Evolutionary conservation across 768 basidiomycete genomes (phyloP).

Genomic region (Lanmaoa rubissima): DNA sequence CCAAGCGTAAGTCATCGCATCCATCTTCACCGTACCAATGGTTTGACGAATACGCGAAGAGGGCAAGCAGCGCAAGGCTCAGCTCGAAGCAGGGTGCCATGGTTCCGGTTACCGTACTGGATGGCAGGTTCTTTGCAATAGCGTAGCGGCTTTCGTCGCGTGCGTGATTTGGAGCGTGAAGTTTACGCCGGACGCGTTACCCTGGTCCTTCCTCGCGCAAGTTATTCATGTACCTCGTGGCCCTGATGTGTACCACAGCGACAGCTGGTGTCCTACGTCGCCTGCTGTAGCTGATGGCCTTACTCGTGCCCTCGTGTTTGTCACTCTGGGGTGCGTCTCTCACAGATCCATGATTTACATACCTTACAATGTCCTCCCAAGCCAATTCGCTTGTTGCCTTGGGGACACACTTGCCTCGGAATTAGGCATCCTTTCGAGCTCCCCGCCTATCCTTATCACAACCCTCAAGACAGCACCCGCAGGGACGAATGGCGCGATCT

Average conservation of each 20-base stretch:
- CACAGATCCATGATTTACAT: not conserved
- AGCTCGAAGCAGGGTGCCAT: slow-evolving; percentile 76
- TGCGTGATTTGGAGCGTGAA: slow-evolving; percentile 61
- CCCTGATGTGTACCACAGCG: slow-evolving; percentile 35
- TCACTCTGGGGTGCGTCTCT: slow-evolving; percentile 57
- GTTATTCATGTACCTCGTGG: slow-evolving; percentile 13
- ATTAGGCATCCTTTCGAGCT: slow-evolving; percentile 78
- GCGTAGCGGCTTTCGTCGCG: slow-evolving; percentile 59
- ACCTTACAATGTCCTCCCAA: slow-evolving; percentile 27
- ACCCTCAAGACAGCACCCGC: slow-evolving; percentile 73
- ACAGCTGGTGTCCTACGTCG: slow-evolving; percentile 64
- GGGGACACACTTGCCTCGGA: slow-evolving; percentile 95
- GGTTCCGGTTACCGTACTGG: slow-evolving; percentile 72
- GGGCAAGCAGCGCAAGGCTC: slow-evolving; percentile 71
- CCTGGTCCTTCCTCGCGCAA: slow-evolving; percentile 34
- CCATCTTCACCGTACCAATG: not conserved
- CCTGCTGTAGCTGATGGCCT: slow-evolving; percentile 42
- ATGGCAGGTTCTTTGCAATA: slow-evolving; percentile 84
- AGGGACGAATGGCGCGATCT: slow-evolving; percentile 90
- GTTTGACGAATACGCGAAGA: slow-evolving; percentile 38
- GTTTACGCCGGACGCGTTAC: slow-evolving; percentile 45
- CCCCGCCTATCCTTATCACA: slow-evolving; percentile 74
- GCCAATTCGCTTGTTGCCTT: slow-evolving; percentile 85
- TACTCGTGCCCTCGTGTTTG: slow-evolving; percentile 63
- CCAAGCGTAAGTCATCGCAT: slow-evolving; percentile 56